Conservation (phyloP, 1,284 basidiomycete species). For the Papiliotrema terrestris region DNA sequence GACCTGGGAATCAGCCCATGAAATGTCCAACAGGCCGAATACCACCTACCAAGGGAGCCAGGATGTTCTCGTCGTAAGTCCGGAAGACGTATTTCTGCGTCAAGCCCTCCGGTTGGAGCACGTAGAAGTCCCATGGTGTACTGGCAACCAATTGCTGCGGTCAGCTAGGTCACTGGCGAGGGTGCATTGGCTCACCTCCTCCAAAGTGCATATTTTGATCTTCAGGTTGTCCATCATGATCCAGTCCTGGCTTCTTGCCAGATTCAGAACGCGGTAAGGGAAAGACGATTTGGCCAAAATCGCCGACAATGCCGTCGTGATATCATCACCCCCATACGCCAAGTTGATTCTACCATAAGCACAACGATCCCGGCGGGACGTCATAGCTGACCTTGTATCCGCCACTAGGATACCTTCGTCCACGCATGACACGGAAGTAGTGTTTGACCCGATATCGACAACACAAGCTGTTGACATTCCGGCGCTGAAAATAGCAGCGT, state of each 20-base stretch:
- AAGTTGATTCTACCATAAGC: slow-evolving; percentile 63
- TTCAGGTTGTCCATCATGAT: slow-evolving; percentile 84
- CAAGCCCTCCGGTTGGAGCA: slow-evolving; percentile 68
- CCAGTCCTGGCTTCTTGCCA: slow-evolving; percentile 77
- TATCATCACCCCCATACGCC: slow-evolving; percentile 87
- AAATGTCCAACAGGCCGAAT: too few relatives aligned
- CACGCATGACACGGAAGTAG: slow-evolving; percentile 85
- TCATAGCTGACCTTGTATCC: slow-evolving; percentile 70
- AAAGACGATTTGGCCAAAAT: slow-evolving; percentile 78
- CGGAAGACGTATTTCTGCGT: slow-evolving; percentile 86
- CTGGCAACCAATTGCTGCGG: slow-evolving; percentile 74
- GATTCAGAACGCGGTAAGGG: slow-evolving; percentile 79
- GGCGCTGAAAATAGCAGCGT: slow-evolving; percentile 91
- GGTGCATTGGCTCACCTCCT: slow-evolving; percentile 60
- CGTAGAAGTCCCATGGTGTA: slow-evolving; percentile 84
- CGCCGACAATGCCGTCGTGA: slow-evolving; percentile 81
- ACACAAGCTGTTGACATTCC: slow-evolving; percentile 93
- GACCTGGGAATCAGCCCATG: slow-evolving; percentile 54
- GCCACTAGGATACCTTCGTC: slow-evolving; percentile 88
- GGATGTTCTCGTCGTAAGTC: slow-evolving; percentile 92
- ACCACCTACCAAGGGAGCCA: slow-evolving; percentile 96
- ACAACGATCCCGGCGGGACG: background rate
- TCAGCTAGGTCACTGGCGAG: background rate
- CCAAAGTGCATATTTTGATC: slow-evolving; percentile 71
- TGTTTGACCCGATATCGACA: slow-evolving; percentile 85